phyloP scores from a whole-genome alignment of 768 basidiomycete species.

The Agrocybe pediades region DNA sequence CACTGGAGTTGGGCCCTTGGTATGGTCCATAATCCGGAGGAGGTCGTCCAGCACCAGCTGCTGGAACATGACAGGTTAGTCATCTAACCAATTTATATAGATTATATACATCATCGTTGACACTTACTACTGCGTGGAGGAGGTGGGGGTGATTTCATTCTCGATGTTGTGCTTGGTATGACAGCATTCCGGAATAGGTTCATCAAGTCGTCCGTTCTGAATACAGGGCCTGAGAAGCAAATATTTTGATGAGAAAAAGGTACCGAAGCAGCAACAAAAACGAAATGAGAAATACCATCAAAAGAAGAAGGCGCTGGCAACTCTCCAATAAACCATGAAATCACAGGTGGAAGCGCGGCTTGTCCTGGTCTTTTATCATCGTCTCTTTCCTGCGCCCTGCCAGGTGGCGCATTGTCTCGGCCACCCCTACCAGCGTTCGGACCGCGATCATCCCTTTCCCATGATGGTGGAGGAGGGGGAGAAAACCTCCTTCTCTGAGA shows the following conservation, averaged over 20 bases:
- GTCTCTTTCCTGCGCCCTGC: constrained; percentile 36
- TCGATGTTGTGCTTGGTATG: constrained; percentile 62
- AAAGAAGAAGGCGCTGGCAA: constrained; percentile 75
- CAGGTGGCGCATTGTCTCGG: constrained; percentile 26
- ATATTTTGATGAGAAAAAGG: background rate
- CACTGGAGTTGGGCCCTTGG: constrained; percentile 58
- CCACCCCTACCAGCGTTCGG: constrained; percentile 16
- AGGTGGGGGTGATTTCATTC: constrained; percentile 58
- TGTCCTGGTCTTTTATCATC: constrained; percentile 34
- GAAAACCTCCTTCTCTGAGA: constrained; percentile 47
- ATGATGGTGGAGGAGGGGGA: constrained; percentile 41
- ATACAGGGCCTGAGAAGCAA: constrained; percentile 70
- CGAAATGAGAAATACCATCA: constrained; percentile 63
- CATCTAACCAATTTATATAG: no score
- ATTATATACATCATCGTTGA: constrained; percentile 3
- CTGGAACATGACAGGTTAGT: no score
- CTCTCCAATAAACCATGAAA: constrained; percentile 84
- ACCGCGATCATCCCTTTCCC: constrained; percentile 45
- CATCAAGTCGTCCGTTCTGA: constrained; percentile 90
- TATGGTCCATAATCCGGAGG: constrained; percentile 89
- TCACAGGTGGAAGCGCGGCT: constrained; percentile 49
- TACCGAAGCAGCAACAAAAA: background rate
- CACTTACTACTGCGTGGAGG: constrained; percentile 51
- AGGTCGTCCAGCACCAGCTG: constrained; percentile 59
- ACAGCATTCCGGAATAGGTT: constrained; percentile 79